Evolutionary conservation across 2,329 filamentous ascomycete genomes (phyloP).

Genomic region (Sphaerostilbella broomeana): DNA sequence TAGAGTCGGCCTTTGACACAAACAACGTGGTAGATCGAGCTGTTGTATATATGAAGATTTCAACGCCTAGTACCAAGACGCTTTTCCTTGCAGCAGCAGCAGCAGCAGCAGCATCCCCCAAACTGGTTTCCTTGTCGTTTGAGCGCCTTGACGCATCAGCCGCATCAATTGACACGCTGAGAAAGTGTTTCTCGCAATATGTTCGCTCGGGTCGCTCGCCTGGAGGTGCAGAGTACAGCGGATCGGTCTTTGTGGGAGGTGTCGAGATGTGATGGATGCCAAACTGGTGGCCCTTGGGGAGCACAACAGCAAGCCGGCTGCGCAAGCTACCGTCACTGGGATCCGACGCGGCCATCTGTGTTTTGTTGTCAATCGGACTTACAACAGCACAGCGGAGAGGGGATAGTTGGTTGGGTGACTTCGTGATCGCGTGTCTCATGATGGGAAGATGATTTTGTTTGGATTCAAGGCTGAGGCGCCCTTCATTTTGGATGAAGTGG

Average conservation of each 20-base stretch:
- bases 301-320: conserved; percentile 36
- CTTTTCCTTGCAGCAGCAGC: conserved; percentile 18
- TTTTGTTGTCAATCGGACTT: background rate
- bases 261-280: conserved; percentile 83
- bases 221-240: conserved; percentile 75
- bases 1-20: conserved; percentile 94
- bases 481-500: too few species aligned
- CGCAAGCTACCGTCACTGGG: conserved; percentile 12
- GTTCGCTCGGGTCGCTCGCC: conserved; percentile 67
- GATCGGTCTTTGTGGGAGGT: conserved; percentile 63
- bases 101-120: conserved; percentile 17
- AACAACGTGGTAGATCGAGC: conserved; percentile 78
- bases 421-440: too few species aligned
- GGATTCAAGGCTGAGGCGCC: too few species aligned
- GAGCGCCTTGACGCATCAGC: conserved; percentile 11
- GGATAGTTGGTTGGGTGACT: too few species aligned
- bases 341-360: conserved; percentile 4
- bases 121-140: too few species aligned
- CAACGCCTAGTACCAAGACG: conserved; percentile 74
- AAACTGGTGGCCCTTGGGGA: conserved; percentile 53
- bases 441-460: background rate
- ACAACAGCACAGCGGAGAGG: background rate
- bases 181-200: conserved; percentile 78
- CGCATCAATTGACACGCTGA: conserved; percentile 44
- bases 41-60: conserved; percentile 82